Percentiles rank a stretch among this genome's conserved stretches.
Conservation (phyloP, 345 rosid genomes). For the Gossypium thurberi region DNA sequence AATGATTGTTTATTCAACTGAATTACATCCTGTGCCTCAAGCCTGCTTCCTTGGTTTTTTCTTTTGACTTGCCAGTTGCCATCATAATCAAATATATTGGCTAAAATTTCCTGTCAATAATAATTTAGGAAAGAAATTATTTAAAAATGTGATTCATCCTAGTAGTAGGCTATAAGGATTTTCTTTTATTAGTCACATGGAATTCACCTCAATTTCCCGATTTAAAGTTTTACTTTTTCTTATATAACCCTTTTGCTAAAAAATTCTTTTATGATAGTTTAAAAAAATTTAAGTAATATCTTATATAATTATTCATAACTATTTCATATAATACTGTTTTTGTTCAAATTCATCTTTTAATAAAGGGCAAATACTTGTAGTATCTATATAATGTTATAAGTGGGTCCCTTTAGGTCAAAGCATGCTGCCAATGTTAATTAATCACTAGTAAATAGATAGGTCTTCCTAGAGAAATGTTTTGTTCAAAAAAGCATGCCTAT, state of each 20-base stretch:
- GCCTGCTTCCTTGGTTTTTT: background rate
- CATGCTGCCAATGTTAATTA: slow-evolving; percentile 9
- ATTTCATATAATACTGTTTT: background rate
- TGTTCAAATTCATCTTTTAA: background rate
- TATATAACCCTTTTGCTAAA: background rate
- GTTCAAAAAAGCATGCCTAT: slow-evolving; percentile 34
- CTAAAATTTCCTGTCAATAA: background rate
- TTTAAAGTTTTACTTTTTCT: background rate
- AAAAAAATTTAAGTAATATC: no score
- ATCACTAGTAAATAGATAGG: slow-evolving; percentile 23
- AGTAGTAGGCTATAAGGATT: background rate
- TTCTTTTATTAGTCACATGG: background rate
- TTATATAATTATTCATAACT: background rate
- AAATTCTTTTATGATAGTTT: background rate
- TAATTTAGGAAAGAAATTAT: background rate
- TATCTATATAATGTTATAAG: background rate
- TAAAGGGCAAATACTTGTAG: background rate
- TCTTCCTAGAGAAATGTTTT: slow-evolving; percentile 31
- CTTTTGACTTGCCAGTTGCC: background rate
- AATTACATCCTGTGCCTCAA: no score
- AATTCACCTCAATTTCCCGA: background rate
- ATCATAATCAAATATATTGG: background rate
- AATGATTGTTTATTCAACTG: background rate
- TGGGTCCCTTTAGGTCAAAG: slow-evolving; percentile 20
- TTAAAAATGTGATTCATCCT: no score